These are phyloP conservation scores for Sarocladium brachiariae DNA, from an alignment of 2,329 filamentous ascomycete genomes.

Conservation along the genomic window DNA sequence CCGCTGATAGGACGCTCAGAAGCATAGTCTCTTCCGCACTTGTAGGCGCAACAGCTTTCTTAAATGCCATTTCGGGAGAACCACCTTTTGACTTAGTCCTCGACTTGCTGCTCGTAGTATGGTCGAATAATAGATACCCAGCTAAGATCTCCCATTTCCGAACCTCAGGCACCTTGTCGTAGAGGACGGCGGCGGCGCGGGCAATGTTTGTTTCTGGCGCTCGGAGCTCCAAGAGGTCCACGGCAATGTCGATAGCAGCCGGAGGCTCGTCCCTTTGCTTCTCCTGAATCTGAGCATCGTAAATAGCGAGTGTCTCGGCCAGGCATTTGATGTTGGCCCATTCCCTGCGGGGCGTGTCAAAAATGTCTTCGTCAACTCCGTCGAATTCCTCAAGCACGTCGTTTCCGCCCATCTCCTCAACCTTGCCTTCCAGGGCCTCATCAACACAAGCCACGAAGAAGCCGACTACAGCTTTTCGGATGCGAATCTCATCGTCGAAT, in stretches of 20 bases:
- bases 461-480: constrained; percentile 79
- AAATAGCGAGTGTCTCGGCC: constrained; percentile 73
- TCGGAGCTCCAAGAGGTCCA: constrained; percentile 53
- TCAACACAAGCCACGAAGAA: constrained; percentile 88
- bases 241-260: constrained; percentile 42
- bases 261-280: constrained; percentile 40
- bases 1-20: constrained; percentile 77
- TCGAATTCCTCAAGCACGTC: constrained; percentile 72
- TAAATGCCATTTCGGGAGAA: constrained; percentile 54
- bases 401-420: constrained; percentile 78
- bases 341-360: constrained; percentile 65
- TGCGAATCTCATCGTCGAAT: constrained; percentile 76
- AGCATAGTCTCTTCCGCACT: constrained; percentile 77
- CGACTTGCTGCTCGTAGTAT: constrained; percentile 58
- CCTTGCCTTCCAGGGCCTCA: constrained; percentile 69
- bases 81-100: constrained; percentile 46
- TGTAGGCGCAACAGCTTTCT: constrained; percentile 64
- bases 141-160: constrained; percentile 82
- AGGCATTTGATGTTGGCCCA: constrained; percentile 94
- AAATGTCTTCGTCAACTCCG: constrained; percentile 66
- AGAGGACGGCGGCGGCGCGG: constrained; percentile 78
- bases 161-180: constrained; percentile 73
- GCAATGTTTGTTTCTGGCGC: constrained; percentile 75
- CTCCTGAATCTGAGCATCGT: constrained; percentile 64
- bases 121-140: constrained; percentile 87